A percentile compares a stretch with the other conserved stretches of the same genome.
phyloP scores from a whole-genome alignment of 2,329 filamentous ascomycete species.

The Trichoderma semiorbis region DNA sequence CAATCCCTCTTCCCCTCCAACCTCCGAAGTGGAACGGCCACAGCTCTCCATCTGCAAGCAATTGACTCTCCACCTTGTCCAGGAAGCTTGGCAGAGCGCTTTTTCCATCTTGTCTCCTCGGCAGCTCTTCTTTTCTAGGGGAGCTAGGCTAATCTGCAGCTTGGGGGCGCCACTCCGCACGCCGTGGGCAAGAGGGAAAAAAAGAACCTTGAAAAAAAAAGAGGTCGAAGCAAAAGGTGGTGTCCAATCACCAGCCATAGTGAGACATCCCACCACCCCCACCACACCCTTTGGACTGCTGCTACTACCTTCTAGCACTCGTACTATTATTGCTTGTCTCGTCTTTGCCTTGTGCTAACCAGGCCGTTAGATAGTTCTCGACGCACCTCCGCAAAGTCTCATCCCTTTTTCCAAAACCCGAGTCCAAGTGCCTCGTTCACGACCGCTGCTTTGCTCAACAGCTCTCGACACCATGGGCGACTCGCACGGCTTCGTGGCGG shows the following conservation, averaged over 20 bases:
- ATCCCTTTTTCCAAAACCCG: not conserved
- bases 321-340: not conserved
- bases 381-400: constrained; percentile 5
- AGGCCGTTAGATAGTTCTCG: not conserved
- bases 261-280: constrained; percentile 16
- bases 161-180: constrained; percentile 10
- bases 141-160: not conserved
- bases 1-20: not conserved
- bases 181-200: not conserved
- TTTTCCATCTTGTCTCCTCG: not conserved
- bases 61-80: not conserved
- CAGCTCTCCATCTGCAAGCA: not conserved
- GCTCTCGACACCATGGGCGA: constrained; percentile 14
- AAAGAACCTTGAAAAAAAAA: constrained; percentile 1
- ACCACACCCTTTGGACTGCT: constrained; percentile 6
- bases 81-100: not conserved
- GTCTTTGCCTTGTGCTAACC: not conserved
- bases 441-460: not conserved
- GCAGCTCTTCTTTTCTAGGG: not conserved
- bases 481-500: not conserved
- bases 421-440: not conserved
- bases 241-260: constrained; percentile 4
- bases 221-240: not conserved
- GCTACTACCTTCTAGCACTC: not conserved
- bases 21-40: not conserved